Conservation (phyloP, 495 filamentous ascomycete species). For the Hypoxylon fuscum region DNA sequence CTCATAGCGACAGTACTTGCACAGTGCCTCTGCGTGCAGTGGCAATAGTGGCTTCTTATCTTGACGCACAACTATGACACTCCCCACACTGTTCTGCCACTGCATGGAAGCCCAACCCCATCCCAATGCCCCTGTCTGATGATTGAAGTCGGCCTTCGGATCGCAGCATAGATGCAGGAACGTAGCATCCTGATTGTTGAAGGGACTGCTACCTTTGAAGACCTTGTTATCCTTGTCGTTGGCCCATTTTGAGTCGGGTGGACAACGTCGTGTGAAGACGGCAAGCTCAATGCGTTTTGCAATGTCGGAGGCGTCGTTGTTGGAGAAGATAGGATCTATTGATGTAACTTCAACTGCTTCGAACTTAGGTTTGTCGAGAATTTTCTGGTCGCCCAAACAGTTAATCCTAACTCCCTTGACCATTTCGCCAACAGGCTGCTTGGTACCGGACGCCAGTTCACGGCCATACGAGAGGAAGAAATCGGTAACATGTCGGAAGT, state of each 20-base stretch:
- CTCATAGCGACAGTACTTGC: constrained; percentile 19
- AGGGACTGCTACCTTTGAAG: constrained; percentile 6
- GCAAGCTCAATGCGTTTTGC: constrained; percentile 24
- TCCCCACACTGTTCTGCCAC: constrained; percentile 31
- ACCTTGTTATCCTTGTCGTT: constrained; percentile 7
- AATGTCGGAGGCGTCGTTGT: constrained; percentile 22
- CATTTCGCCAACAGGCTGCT: not conserved
- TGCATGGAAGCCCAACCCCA: constrained; percentile 5
- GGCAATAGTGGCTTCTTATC: constrained; percentile 29
- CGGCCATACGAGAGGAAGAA: constrained; percentile 36
- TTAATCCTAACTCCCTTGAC: constrained; percentile 46
- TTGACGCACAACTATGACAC: constrained; percentile 26
- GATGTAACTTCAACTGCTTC: constrained; percentile 38
- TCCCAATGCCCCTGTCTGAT: not conserved
- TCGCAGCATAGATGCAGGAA: constrained; percentile 30
- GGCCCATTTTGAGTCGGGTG: constrained; percentile 14
- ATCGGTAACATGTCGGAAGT: constrained; percentile 46
- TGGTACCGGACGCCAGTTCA: not conserved
- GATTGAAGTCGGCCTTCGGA: constrained; percentile 8
- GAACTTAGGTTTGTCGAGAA: constrained; percentile 35
- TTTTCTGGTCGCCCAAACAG: constrained; percentile 43
- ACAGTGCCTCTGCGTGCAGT: constrained; percentile 27
- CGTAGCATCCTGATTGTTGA: constrained; percentile 28
- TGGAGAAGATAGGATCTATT: constrained; percentile 21
- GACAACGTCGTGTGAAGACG: constrained; percentile 10